These are phyloP conservation scores for Limonium bicolor DNA, from an alignment of 148 eudicot species.

Conservation along the genomic window DNA sequence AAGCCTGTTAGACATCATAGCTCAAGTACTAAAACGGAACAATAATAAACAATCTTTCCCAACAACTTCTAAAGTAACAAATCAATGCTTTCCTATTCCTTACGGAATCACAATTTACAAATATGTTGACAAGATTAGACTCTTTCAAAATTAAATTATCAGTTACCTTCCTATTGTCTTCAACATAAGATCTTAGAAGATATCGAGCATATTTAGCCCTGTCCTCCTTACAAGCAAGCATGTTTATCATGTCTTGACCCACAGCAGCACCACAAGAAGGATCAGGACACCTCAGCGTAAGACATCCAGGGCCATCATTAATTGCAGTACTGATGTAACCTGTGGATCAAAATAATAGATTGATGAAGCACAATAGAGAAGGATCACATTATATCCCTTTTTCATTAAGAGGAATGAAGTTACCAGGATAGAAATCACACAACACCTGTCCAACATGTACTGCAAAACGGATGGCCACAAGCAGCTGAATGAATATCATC, in stretches of 20 bases:
- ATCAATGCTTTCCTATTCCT: too few relatives aligned
- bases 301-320: slow-evolving; percentile 49
- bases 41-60: too few relatives aligned
- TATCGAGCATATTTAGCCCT: slow-evolving; percentile 28
- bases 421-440: slow-evolving; percentile 12
- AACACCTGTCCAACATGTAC: slow-evolving; percentile 64
- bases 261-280: slow-evolving; percentile 50
- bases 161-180: slow-evolving; percentile 33
- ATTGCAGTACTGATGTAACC: slow-evolving; percentile 45
- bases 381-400: too few relatives aligned
- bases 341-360: slow-evolving; percentile 3
- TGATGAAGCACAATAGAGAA: background rate
- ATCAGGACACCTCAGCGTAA: slow-evolving; percentile 51
- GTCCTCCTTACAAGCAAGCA: slow-evolving; percentile 23
- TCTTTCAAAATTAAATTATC: background rate
- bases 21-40: too few relatives aligned
- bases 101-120: too few relatives aligned
- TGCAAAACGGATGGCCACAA: slow-evolving; percentile 86
- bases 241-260: slow-evolving; percentile 35
- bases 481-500: slow-evolving; percentile 45
- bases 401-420: background rate
- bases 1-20: too few relatives aligned
- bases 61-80: too few relatives aligned
- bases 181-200: slow-evolving; percentile 41
- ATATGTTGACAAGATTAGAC: too few relatives aligned